Conservation (phyloP, 495 filamentous ascomycete species). For the Neurospora sp. region DNA sequence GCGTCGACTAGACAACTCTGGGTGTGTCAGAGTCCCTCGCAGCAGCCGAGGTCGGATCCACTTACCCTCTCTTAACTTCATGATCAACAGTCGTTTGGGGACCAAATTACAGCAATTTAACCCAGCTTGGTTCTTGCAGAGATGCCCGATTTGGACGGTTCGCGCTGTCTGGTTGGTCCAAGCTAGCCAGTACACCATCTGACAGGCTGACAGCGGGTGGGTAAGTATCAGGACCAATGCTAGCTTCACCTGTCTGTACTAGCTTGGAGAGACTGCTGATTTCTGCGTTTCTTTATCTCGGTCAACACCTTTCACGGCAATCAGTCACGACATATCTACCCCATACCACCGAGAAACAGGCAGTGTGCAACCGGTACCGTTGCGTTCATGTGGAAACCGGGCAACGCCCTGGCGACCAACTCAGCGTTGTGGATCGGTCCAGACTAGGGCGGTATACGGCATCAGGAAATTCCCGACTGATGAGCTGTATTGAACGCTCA, state of each 20-base stretch:
- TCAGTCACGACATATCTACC: background rate
- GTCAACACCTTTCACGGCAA: background rate
- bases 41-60: background rate
- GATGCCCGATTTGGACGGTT: background rate
- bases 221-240: background rate
- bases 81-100: background rate
- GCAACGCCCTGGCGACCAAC: background rate
- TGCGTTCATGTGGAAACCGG: background rate
- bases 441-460: background rate
- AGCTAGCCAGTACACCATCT: background rate
- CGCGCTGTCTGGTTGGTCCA: background rate
- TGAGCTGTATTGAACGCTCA: background rate
- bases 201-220: background rate
- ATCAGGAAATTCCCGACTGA: background rate
- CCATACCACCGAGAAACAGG: background rate
- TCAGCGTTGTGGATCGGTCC: background rate
- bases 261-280: background rate
- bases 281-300: background rate
- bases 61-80: background rate
- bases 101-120: background rate
- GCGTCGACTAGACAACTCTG: background rate
- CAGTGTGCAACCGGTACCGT: background rate
- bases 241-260: background rate
- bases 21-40: background rate
- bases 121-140: background rate